A percentile compares a stretch with the other conserved stretches of the same genome.
phyloP scores from a whole-genome alignment of 257 asterid species.

The Nicotiana attenuata region DNA sequence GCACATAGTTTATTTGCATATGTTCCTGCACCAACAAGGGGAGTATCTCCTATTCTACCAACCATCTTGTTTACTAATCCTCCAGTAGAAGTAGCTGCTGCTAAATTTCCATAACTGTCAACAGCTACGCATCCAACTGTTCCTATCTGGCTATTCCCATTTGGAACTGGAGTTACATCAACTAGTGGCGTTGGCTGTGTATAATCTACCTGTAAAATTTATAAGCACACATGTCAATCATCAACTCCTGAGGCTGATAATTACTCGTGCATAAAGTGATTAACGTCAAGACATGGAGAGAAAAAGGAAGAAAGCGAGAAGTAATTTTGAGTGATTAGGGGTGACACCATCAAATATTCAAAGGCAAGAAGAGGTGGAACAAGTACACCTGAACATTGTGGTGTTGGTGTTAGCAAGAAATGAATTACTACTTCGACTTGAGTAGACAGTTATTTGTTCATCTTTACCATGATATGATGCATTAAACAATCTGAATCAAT shows the following conservation, averaged over 20 bases:
- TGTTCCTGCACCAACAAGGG: conserved; percentile 82
- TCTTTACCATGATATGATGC: too few species aligned
- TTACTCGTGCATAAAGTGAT: background rate
- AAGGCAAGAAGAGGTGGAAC: too few species aligned
- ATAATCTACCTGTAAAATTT: conserved; percentile 48
- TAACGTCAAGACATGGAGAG: too few species aligned
- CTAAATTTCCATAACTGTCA: conserved; percentile 61
- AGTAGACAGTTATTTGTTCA: too few species aligned
- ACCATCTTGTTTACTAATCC: conserved; percentile 88
- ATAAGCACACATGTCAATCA: background rate
- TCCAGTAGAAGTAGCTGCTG: conserved; percentile 90
- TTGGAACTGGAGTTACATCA: conserved; percentile 23
- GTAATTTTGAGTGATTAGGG: too few species aligned
- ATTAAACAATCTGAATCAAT: too few species aligned
- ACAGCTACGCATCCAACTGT: conserved; percentile 95
- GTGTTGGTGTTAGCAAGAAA: too few species aligned
- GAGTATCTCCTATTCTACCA: conserved; percentile 88
- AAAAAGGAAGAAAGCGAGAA: too few species aligned
- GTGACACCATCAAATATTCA: too few species aligned
- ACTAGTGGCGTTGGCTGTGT: conserved; percentile 44
- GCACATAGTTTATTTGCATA: conserved; percentile 79
- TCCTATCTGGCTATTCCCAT: conserved; percentile 72
- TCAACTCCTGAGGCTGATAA: background rate
- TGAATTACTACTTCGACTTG: too few species aligned
- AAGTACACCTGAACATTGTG: too few species aligned